Percentiles rank a stretch among this genome's conserved stretches.
Evolutionary conservation across 2,329 filamentous ascomycete species (phyloP).

Genomic region (Ophidiomyces ophidiicola): DNA sequence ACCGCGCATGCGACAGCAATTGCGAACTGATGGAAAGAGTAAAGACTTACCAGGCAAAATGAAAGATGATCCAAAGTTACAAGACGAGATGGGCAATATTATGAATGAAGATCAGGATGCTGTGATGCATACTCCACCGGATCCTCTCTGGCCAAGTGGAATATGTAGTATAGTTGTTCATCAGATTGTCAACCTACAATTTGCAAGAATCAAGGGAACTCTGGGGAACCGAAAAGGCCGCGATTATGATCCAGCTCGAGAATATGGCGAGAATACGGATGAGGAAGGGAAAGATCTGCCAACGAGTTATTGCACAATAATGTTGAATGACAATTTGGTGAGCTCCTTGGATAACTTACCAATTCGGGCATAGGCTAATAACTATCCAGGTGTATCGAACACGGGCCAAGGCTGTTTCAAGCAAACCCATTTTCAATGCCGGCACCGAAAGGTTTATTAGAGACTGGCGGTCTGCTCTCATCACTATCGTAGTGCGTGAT

Average conservation of each 20-base stretch:
- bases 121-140: constrained; percentile 77
- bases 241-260: constrained; percentile 79
- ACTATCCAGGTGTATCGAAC: constrained; percentile 62
- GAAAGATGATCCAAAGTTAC: constrained; percentile 60
- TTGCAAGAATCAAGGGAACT: constrained; percentile 76
- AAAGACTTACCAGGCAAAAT: constrained; percentile 61
- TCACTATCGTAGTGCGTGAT: constrained; percentile 81
- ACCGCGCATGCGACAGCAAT: constrained; percentile 69
- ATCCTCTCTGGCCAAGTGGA: constrained; percentile 91
- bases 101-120: constrained; percentile 67
- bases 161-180: constrained; percentile 77
- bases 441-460: constrained; percentile 86
- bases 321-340: constrained; percentile 68
- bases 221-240: constrained; percentile 65
- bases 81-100: constrained; percentile 75
- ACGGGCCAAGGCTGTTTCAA: constrained; percentile 84
- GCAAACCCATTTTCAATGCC: constrained; percentile 93
- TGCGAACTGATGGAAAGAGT: constrained; percentile 80
- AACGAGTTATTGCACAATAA: constrained; percentile 85
- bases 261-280: constrained; percentile 73
- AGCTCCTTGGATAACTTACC: no score
- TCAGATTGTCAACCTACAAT: constrained; percentile 86
- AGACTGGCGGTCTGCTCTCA: constrained; percentile 79
- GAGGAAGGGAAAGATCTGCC: constrained; percentile 70
- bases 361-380: neutral